Conservation (phyloP, 768 basidiomycete genomes). For the Ramaria sp. region DNA sequence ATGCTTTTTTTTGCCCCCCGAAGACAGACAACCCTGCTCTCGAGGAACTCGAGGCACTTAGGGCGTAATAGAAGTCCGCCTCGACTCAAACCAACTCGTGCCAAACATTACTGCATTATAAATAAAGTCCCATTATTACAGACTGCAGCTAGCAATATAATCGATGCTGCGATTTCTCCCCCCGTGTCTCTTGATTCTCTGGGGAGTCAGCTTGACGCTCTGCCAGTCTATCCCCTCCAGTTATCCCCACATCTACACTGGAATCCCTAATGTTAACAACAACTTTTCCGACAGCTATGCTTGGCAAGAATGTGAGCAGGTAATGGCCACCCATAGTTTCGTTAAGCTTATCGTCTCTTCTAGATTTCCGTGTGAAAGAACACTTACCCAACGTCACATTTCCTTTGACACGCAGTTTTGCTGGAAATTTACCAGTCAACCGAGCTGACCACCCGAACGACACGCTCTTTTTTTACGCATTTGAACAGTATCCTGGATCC, state of each 20-base stretch:
- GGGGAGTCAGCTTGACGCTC: not conserved
- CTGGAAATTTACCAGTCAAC: constrained; percentile 21
- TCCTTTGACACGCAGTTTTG: constrained; percentile 17
- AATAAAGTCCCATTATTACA: not conserved
- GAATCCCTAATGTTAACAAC: not conserved
- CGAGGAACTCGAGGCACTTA: not conserved
- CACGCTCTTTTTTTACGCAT: constrained; percentile 23
- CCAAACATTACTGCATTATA: not conserved
- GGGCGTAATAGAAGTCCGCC: not conserved
- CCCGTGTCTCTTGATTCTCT: not conserved
- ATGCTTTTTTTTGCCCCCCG: not conserved
- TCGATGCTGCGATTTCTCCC: not conserved
- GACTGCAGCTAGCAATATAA: not conserved
- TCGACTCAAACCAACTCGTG: not conserved
- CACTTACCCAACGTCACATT: constrained; percentile 20
- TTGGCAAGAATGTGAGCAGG: constrained; percentile 2
- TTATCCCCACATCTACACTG: constrained; percentile 5
- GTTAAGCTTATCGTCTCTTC: not conserved
- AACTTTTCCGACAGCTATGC: constrained; percentile 2
- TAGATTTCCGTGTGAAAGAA: constrained; percentile 19
- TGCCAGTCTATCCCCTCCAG: not conserved
- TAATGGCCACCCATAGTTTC: not conserved
- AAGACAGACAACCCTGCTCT: not conserved
- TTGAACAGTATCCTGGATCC: constrained; percentile 17
- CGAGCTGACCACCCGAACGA: constrained; percentile 20